phyloP scores from a whole-genome alignment of 371 early-diverging fungal species.

The Rhizomucor miehei region DNA sequence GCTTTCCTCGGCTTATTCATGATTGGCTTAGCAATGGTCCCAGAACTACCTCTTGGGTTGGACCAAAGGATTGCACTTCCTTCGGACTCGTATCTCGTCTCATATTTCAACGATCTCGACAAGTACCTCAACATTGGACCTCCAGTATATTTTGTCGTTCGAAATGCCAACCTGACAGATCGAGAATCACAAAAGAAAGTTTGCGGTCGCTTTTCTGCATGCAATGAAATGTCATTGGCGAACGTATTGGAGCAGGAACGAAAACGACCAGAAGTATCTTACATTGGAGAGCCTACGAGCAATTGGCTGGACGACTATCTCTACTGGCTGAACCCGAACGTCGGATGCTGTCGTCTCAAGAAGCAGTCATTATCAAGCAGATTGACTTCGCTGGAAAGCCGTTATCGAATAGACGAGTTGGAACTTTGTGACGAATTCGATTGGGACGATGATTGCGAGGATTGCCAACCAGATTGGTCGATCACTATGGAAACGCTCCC shows the following conservation, averaged over 20 bases:
- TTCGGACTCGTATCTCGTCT: conserved; percentile 66
- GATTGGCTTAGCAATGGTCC: conserved; percentile 44
- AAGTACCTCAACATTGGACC: conserved; percentile 69
- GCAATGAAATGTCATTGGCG: conserved; percentile 54
- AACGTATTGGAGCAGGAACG: conserved; percentile 71
- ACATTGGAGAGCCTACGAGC: conserved; percentile 67
- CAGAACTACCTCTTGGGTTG: conserved; percentile 57
- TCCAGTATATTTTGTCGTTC: conserved; percentile 76
- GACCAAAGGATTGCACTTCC: conserved; percentile 76
- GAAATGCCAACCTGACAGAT: conserved; percentile 51
- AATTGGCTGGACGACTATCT: conserved; percentile 76
- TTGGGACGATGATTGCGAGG: conserved; percentile 49
- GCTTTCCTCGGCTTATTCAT: conserved; percentile 59
- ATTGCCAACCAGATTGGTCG: conserved; percentile 54
- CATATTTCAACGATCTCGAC: conserved; percentile 69
- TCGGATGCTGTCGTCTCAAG: conserved; percentile 58
- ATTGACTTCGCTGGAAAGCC: conserved; percentile 5
- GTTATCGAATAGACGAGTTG: conserved; percentile 1
- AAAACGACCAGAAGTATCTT: conserved; percentile 60
- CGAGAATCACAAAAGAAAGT: conserved; percentile 51
- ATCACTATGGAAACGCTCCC: conserved; percentile 59
- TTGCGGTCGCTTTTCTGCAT: conserved; percentile 65
- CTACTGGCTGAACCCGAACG: conserved; percentile 63
- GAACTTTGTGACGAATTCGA: conserved; percentile 49
- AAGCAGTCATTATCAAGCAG: background rate